Conservation (phyloP, 805 yeast species). For the Ogataea minuta region DNA sequence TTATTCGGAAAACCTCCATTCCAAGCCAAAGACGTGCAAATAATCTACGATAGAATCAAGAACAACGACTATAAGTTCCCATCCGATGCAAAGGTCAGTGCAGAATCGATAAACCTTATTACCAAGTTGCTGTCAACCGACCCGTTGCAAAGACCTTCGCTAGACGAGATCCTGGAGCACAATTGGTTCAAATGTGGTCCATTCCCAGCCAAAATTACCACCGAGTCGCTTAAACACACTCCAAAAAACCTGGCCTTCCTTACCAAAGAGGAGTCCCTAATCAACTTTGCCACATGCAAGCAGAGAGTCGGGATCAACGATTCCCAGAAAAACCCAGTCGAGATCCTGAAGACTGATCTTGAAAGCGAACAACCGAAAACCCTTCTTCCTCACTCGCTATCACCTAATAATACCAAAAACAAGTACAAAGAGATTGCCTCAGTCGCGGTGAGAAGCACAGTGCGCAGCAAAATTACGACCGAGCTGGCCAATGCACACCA, state of each 20-base stretch:
- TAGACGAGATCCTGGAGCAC: slow-evolving; percentile 75
- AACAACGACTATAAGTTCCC: slow-evolving; percentile 81
- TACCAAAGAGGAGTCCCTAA: slow-evolving; percentile 57
- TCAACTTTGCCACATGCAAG: slow-evolving; percentile 67
- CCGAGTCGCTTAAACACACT: slow-evolving; percentile 56
- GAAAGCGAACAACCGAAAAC: slow-evolving; percentile 66
- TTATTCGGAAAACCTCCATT: slow-evolving; percentile 95
- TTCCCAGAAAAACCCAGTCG: slow-evolving; percentile 59
- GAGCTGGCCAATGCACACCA: slow-evolving; percentile 30
- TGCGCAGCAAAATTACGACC: slow-evolving; percentile 27
- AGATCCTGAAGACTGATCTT: slow-evolving; percentile 64
- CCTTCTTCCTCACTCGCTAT: slow-evolving; percentile 81
- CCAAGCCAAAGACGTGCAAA: slow-evolving; percentile 91
- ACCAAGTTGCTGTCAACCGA: slow-evolving; percentile 69
- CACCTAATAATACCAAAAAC: slow-evolving; percentile 87
- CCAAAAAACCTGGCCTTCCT: slow-evolving; percentile 58
- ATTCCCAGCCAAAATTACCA: slow-evolving; percentile 71
- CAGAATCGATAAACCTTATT: slow-evolving; percentile 72
- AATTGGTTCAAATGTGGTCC: slow-evolving; percentile 79
- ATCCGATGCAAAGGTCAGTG: slow-evolving; percentile 50
- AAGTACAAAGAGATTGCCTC: slow-evolving; percentile 72
- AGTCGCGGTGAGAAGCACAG: slow-evolving; percentile 24
- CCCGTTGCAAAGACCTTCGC: slow-evolving; percentile 77
- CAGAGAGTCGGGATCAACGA: slow-evolving; percentile 54
- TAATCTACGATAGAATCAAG: slow-evolving; percentile 89